Percentiles rank a stretch among this genome's conserved stretches.
phyloP scores from a whole-genome alignment of 495 filamentous ascomycete species.

The Annulohypoxylon nitens region DNA sequence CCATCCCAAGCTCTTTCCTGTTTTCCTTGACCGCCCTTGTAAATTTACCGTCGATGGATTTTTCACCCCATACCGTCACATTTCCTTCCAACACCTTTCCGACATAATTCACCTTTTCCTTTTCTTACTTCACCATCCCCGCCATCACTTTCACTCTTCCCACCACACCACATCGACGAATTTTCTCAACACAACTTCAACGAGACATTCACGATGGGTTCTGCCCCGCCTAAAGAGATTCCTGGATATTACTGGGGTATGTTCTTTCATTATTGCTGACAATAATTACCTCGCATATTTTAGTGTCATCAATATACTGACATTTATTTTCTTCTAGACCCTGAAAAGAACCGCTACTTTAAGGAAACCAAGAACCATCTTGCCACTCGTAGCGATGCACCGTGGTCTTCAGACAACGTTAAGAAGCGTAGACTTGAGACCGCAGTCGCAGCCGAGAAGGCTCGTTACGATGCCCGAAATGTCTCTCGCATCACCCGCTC shows the following conservation, averaged over 20 bases:
- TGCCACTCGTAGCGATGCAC: conserved; percentile 46
- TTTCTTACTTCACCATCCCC: not conserved
- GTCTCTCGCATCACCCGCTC: conserved; percentile 47
- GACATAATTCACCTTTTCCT: not conserved
- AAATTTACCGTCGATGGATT: too few relatives aligned
- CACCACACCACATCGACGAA: not conserved
- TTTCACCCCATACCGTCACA: not conserved
- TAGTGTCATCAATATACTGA: not conserved
- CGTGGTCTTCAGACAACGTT: conserved; percentile 55
- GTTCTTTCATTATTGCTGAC: not conserved
- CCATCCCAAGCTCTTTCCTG: too few relatives aligned
- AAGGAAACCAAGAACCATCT: conserved; percentile 57
- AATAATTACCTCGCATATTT: not conserved
- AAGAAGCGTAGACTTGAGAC: conserved; percentile 54
- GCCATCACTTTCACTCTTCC: not conserved
- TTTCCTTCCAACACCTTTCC: not conserved
- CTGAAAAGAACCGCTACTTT: conserved; percentile 62
- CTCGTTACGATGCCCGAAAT: conserved; percentile 13
- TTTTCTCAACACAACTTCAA: not conserved
- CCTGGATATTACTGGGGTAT: conserved; percentile 38
- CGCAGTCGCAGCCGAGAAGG: conserved; percentile 17
- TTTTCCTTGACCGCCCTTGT: too few relatives aligned
- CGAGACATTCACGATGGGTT: not conserved
- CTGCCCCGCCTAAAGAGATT: not conserved
- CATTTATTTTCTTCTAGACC: conserved; percentile 48